Conservation (phyloP, 139 green algal species). For the Coccomyxa sp. region DNA sequence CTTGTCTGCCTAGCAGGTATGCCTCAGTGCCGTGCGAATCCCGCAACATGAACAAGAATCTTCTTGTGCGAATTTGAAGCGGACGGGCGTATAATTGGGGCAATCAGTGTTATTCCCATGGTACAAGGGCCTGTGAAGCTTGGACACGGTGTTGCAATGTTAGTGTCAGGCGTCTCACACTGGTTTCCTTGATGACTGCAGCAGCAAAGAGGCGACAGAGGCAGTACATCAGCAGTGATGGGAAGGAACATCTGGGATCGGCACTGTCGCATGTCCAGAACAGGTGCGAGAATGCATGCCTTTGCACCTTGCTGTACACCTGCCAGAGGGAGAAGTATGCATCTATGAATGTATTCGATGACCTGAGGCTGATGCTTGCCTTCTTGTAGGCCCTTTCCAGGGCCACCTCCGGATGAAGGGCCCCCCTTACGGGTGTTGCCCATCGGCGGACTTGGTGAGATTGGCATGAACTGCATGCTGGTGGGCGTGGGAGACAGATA, state of each 20-base stretch:
- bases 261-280: conserved; percentile 29
- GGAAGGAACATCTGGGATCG: conserved; percentile 72
- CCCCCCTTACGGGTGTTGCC: conserved; percentile 88
- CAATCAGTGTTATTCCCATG: too few relatives aligned
- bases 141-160: too few relatives aligned
- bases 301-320: too few relatives aligned
- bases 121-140: too few relatives aligned
- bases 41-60: too few relatives aligned
- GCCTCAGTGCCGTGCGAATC: too few relatives aligned
- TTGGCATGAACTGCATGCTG: conserved; percentile 99
- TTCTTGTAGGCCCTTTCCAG: conserved; percentile 8
- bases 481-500: conserved; percentile 92
- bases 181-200: too few relatives aligned
- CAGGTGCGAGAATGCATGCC: neutral
- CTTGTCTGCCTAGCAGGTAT: too few relatives aligned
- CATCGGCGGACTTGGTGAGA: conserved; percentile 96
- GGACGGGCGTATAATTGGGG: too few relatives aligned
- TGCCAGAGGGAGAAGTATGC: too few relatives aligned
- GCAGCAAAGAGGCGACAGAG: neutral
- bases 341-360: neutral
- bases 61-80: too few relatives aligned
- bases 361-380: neutral
- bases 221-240: conserved; percentile 31
- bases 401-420: conserved; percentile 40
- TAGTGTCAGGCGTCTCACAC: too few relatives aligned